phyloP scores from a whole-genome alignment of 2,329 filamentous ascomycete genomes.

The Monosporascus ibericus region DNA sequence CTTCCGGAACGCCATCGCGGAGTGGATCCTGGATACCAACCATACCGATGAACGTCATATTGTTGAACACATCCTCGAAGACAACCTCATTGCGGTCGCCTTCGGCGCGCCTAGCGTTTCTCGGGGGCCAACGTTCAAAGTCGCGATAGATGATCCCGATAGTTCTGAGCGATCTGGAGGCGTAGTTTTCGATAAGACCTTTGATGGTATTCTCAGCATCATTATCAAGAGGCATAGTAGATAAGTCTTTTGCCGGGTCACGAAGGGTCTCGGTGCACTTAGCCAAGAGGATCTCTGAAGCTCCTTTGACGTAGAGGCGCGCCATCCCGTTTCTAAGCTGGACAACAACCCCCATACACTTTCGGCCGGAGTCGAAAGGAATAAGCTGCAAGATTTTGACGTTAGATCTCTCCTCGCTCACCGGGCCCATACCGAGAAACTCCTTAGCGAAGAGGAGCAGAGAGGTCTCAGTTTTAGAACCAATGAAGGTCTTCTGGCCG shows the following conservation, averaged over 20 bases:
- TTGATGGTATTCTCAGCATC: conserved; percentile 54
- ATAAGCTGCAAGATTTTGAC: conserved; percentile 58
- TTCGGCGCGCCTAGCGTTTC: conserved; percentile 47
- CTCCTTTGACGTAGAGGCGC: conserved; percentile 57
- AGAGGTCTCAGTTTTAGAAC: conserved; percentile 73
- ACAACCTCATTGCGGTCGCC: conserved; percentile 53
- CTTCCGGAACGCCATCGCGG: conserved; percentile 66
- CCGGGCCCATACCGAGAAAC: conserved; percentile 59
- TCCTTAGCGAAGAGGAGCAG: conserved; percentile 63
- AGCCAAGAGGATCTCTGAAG: conserved; percentile 56
- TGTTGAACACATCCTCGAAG: conserved; percentile 61
- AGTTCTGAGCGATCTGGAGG: conserved; percentile 72
- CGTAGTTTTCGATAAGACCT: conserved; percentile 69
- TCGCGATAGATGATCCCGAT: conserved; percentile 81
- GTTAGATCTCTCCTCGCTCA: conserved; percentile 58
- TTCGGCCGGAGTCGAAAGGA: conserved; percentile 70
- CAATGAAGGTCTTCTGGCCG: conserved; percentile 60
- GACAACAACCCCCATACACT: conserved; percentile 61
- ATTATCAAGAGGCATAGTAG: conserved; percentile 38
- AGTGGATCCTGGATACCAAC: conserved; percentile 80
- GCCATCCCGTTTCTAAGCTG: conserved; percentile 44
- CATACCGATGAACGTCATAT: conserved; percentile 63
- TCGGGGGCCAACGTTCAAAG: conserved; percentile 79
- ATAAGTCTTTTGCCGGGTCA: conserved; percentile 40
- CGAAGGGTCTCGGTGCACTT: conserved; percentile 48